These are phyloP conservation scores for Geotrichum citri-aurantii DNA, from an alignment of 1,139 yeast species.

Conservation along the genomic window DNA sequence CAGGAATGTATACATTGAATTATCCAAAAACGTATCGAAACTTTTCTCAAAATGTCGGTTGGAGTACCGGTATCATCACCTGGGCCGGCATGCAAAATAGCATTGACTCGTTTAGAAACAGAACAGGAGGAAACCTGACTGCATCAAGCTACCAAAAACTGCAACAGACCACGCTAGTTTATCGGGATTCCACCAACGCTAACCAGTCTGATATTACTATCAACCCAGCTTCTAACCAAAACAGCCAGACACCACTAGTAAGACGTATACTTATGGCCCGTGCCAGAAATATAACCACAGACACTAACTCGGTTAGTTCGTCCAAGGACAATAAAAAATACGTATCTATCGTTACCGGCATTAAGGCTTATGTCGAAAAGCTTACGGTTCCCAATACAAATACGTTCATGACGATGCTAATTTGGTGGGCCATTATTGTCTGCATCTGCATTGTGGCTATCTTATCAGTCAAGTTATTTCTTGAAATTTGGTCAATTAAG, in stretches of 20 bases:
- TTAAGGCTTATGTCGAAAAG: slow-evolving; percentile 31
- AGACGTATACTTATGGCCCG: neutral
- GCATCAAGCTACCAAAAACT: slow-evolving; percentile 22
- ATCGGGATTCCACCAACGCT: slow-evolving; percentile 21
- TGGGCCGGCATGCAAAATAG: slow-evolving; percentile 32
- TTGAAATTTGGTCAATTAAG: slow-evolving; percentile 25
- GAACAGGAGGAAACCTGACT: slow-evolving; percentile 34
- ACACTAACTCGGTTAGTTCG: neutral
- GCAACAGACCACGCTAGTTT: slow-evolving; percentile 26
- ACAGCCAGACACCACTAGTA: slow-evolving; percentile 1
- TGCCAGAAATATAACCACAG: neutral
- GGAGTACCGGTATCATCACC: slow-evolving; percentile 33
- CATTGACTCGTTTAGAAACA: slow-evolving; percentile 30
- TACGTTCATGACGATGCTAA: slow-evolving; percentile 32
- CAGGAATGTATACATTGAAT: slow-evolving; percentile 34
- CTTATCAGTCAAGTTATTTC: slow-evolving; percentile 23
- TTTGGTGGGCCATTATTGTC: slow-evolving; percentile 33
- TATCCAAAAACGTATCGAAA: slow-evolving; percentile 33
- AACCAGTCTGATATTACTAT: slow-evolving; percentile 7
- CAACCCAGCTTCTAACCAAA: neutral
- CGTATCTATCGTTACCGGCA: slow-evolving; percentile 30
- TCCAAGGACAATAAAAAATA: slow-evolving; percentile 12
- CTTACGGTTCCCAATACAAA: slow-evolving; percentile 33
- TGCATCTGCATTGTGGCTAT: slow-evolving; percentile 26
- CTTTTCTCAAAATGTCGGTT: slow-evolving; percentile 34